Evolutionary conservation across 208 protist genomes (phyloP).

Genomic region (Crithidia mellificae): DNA sequence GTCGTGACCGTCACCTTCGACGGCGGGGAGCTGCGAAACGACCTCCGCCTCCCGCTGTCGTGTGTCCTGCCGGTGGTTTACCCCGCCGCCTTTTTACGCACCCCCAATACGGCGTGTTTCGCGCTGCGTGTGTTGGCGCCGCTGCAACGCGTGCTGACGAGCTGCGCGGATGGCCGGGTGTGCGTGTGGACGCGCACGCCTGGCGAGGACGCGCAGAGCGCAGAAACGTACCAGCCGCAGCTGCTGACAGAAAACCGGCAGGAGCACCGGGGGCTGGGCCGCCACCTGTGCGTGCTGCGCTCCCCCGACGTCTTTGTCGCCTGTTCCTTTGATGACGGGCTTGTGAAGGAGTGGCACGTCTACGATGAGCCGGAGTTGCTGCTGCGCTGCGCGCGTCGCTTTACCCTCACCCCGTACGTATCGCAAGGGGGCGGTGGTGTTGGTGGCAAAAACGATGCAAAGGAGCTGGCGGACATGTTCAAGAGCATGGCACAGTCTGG

Average conservation of each 20-base stretch:
- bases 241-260: conserved; percentile 31
- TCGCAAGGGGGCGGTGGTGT: background rate
- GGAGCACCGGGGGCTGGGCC: conserved; percentile 41
- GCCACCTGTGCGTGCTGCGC: conserved; percentile 60
- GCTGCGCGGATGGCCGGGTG: conserved; percentile 58
- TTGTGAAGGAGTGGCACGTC: conserved; percentile 87
- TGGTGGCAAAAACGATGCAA: conserved; percentile 1
- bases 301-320: conserved; percentile 72
- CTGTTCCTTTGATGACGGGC: conserved; percentile 65
- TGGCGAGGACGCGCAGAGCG: background rate
- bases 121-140: conserved; percentile 55
- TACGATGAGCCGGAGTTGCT: conserved; percentile 72
- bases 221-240: conserved; percentile 40
- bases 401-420: conserved; percentile 38
- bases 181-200: conserved; percentile 51
- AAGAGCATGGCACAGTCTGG: conserved; percentile 16
- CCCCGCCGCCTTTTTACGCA: conserved; percentile 47
- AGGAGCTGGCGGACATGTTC: conserved; percentile 32
- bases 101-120: conserved; percentile 47
- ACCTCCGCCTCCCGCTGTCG: conserved; percentile 59
- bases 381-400: conserved; percentile 64
- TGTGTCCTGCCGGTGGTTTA: conserved; percentile 73
- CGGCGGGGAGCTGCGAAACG: conserved; percentile 56
- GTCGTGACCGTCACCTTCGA: conserved; percentile 57
- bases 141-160: conserved; percentile 45